Base-by-base conservation (phyloP, 176 grass and related monocot species). In the Saccharum officinarum region DNA sequence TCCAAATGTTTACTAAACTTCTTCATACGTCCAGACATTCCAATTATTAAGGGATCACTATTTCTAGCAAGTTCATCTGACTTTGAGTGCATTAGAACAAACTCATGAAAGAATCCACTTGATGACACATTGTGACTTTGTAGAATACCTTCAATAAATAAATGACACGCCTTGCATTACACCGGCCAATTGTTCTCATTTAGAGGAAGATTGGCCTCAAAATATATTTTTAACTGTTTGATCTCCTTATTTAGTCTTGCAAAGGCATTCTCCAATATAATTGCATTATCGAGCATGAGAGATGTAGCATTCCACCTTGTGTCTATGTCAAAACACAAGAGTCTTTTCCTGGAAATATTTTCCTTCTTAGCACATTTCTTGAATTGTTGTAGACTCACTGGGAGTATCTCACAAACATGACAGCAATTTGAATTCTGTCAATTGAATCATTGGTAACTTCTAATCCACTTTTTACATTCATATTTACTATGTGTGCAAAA, bases 291-390 rank as follows among this genome's bases (percentile, higher is more conserved):
- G 4, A 50, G 15, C 14, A 17, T 50, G 47, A 50, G 47, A 50
- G 1, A 50, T 5, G 47, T 50, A 17, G 47, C 47, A 49, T 17
- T 50, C 15, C 15, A 50, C 15, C 14, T 50, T 16, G 4, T 16
- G 4, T 50, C 49, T 52, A 4, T 45, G 44, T 45, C 11, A 11
- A 52, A 52, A 52, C 28, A 33, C 14, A 74, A 10, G 7, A 20
- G 28, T 22, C 7, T 22, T 33, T 54, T 75, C 8, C 1, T 50
- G 10, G 25, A 6, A 31, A 49, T 50, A 10, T 31, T 74, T 74
- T 74, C 44, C 42, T 74, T 74, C 44, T 52, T 9, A 4, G 44
- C 44, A 50, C 71, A 74, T 50, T 74, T 74, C 42, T 74, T 74
- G 10, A 74, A 50, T 3, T 34, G 49, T 8, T 28, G n/a, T 12